These are phyloP conservation scores for Papiliotrema laurentii DNA, from an alignment of 1,284 basidiomycete species.

Conservation along the genomic window DNA sequence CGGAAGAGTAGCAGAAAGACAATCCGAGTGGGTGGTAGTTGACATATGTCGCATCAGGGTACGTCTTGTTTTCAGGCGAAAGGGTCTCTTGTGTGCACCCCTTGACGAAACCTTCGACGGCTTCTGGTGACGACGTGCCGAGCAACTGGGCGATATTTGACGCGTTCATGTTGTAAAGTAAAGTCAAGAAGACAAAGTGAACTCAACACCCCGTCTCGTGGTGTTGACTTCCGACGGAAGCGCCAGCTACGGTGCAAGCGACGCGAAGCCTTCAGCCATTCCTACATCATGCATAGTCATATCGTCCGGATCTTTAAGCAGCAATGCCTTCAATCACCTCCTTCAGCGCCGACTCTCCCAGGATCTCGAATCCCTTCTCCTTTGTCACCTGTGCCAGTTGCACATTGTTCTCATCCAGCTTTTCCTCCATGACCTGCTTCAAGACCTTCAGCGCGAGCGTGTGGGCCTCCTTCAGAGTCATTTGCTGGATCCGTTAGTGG, in stretches of 20 bases:
- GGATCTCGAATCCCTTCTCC: slow-evolving; percentile 73
- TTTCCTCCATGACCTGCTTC: slow-evolving; percentile 99
- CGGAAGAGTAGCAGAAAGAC: slow-evolving; percentile 57
- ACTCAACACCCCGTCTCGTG: too few species aligned
- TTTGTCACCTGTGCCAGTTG: slow-evolving; percentile 89
- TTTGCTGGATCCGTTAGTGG: slow-evolving; percentile 62
- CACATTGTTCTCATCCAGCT: slow-evolving; percentile 95
- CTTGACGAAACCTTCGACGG: too few species aligned
- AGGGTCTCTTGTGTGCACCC: not conserved
- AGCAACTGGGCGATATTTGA: too few species aligned
- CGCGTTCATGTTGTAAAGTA: too few species aligned
- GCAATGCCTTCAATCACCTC: slow-evolving; percentile 62
- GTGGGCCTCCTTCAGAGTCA: slow-evolving; percentile 86
- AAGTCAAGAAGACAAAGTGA: too few species aligned
- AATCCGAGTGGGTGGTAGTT: slow-evolving; percentile 74
- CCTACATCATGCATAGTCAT: slow-evolving; percentile 18
- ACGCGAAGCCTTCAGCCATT: too few species aligned
- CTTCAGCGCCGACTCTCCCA: slow-evolving; percentile 71
- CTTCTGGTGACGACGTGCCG: too few species aligned
- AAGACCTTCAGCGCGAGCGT: slow-evolving; percentile 80
- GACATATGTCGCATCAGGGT: slow-evolving; percentile 75
- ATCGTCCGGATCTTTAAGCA: slow-evolving; percentile 15
- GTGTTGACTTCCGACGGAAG: not conserved
- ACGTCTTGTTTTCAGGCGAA: slow-evolving; percentile 59
- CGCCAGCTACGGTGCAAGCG: too few species aligned